Evolutionary conservation across 441 rosid species (phyloP), one percentile per base, ranked within the genome.

Genomic region (Populus trichocarpa): DNA sequence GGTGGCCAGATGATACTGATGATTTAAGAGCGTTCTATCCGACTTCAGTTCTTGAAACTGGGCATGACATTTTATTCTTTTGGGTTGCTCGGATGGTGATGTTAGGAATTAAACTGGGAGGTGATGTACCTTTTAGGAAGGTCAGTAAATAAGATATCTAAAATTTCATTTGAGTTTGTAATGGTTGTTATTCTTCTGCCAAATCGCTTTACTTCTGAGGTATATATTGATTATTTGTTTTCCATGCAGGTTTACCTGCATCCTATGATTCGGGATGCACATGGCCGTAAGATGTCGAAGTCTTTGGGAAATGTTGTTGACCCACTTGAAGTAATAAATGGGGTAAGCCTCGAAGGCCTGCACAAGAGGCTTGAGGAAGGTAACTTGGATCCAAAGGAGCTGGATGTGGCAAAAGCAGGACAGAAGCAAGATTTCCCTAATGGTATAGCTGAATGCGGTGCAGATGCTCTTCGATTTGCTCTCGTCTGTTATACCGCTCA

Each of bases 81-180:
- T 96, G 99, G 98, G 99, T 94, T 86, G 98, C 97, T 78, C 90
- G 98, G 66, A 94, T 94, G 99, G 98, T 94, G 78, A 92, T 96
- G 97, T 78, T 90, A 82, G 97, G 99, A 77, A 92, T 91, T 69
- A 87, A 85, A 82, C 84, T 96, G 78, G 97, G 97, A 77, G 96
- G 96, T 75, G 96, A 94, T 75, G 95, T 96, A 73, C 98, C 99
- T 69, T 96, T 96, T 77, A 87, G 88, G 69, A 90, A 91, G 96
- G 98, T 94, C 70, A 77, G 84, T 77, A 35, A 77, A 74, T 75
- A 36, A 40, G 4, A 69, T 77, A 32, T 79, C 66, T 70, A 63
- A 9, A 57, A 71, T 46, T 23, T 53, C 14, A 68, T 26, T 82
- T 16, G 30, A 12, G 53, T 35, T 28, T 28, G 9, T 65, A 16